Evolutionary conservation across 305 asterid genomes (phyloP).

Genomic region (Caryopteris hybrid): DNA sequence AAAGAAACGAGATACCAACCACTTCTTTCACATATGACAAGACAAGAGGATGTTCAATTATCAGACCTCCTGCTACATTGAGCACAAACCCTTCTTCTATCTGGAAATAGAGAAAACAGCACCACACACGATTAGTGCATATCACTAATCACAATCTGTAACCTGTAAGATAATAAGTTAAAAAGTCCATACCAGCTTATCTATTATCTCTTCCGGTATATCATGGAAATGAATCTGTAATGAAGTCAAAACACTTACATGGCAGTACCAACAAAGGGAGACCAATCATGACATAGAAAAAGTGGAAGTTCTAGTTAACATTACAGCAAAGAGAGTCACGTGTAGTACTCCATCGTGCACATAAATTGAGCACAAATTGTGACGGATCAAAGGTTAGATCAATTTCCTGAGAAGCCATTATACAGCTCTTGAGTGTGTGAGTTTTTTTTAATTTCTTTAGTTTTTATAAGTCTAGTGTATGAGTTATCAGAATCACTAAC

Average conservation of each 20-base stretch:
- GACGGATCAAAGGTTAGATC: background rate
- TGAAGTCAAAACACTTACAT: background rate
- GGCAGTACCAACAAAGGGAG: background rate
- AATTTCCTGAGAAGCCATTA: background rate
- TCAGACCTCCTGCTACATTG: conserved; percentile 89
- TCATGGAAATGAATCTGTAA: conserved; percentile 80
- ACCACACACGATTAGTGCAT: background rate
- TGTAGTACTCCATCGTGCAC: background rate
- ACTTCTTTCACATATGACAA: conserved; percentile 75
- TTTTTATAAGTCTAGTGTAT: background rate
- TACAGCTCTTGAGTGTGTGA: no score
- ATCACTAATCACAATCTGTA: background rate
- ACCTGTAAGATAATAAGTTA: background rate
- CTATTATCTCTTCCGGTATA: conserved; percentile 67
- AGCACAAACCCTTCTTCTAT: conserved; percentile 79
- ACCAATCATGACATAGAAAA: background rate
- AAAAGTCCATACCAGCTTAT: conserved; percentile 50
- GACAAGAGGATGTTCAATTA: conserved; percentile 84
- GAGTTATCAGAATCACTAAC: background rate
- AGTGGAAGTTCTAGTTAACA: background rate
- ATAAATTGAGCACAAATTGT: background rate
- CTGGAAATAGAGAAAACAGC: conserved; percentile 32
- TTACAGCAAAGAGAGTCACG: background rate
- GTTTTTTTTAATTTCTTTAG: no score
- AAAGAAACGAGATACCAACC: conserved; percentile 37